Evolutionary conservation across 2,329 filamentous ascomycete genomes (phyloP), one percentile per base, ranked within the genome.

Genomic region (Ascomycota sp.): DNA sequence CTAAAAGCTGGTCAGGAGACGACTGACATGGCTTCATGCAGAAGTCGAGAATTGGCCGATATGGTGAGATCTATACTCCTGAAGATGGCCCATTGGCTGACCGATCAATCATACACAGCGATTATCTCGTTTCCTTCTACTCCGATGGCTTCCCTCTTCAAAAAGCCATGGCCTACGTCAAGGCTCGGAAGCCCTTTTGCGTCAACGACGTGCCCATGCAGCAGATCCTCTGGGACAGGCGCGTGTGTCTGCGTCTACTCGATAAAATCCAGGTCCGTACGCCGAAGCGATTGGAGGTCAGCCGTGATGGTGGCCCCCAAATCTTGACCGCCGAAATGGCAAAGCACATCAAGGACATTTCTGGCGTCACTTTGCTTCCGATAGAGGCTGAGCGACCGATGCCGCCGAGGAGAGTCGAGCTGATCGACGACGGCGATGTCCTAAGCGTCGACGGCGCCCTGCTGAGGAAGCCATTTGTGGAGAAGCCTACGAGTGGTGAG

Each of bases 201-300:
- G 85, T 98, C 46, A 98, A 98, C 47, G 86, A 98, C 50, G 63
- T 98, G 26, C 80, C 83, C 1, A 94, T 98, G 82, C 89, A 98
- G 50, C 85, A 91, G 51, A 72, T 98, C 5, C 60, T 98, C 3
- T 98, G 89, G 89, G 89, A 98, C 50, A 73, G 91, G 28, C 75
- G 91, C 22, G 61, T 95, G 17, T 95, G 89, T 42, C 63, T 98
- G 13, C 73, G 69, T 33, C 77, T 98, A 21, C 62, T 98, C 29
- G 86, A 95, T 50, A 74, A 78, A 42, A 79, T 95, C 47, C 72
- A 76, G 34, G 85, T 98, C 2, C 81, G 81, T 7, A 94, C 86
- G 0, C 89, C 91, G 0, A 74, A 75, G 43, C 70, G 91, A 33
- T 53, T 98, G 19, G 86, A 95, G 48, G 79, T 98, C 33, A 94